These are phyloP conservation scores for Heterobasidion parviporum DNA, from an alignment of 1,284 basidiomycete genomes.

Conservation along the genomic window DNA sequence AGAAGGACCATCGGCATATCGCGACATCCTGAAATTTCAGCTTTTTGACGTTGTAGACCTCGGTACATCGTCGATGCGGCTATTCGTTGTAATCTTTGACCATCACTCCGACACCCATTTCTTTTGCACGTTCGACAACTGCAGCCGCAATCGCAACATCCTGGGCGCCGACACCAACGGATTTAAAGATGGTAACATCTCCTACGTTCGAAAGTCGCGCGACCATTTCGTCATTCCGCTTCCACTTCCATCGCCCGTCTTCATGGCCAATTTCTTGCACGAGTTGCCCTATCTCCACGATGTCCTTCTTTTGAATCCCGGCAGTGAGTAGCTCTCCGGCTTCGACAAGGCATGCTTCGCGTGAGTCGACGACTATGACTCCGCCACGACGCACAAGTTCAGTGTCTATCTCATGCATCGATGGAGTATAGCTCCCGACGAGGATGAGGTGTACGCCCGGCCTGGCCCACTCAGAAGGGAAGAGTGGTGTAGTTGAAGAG, in stretches of 20 bases:
- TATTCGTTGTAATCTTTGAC: slow-evolving; percentile 29
- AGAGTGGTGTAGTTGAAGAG: slow-evolving; percentile 62
- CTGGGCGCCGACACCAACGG: slow-evolving; percentile 70
- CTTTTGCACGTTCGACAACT: slow-evolving; percentile 32
- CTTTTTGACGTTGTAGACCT: neutral
- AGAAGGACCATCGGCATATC: too few relatives aligned
- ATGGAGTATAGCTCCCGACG: slow-evolving; percentile 77
- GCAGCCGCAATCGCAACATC: slow-evolving; percentile 60
- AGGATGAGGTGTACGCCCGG: slow-evolving; percentile 66
- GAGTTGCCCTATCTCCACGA: slow-evolving; percentile 60
- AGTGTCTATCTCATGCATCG: slow-evolving; percentile 70
- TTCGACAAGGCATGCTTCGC: slow-evolving; percentile 58
- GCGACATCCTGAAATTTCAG: too few relatives aligned
- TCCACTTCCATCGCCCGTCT: slow-evolving; percentile 17
- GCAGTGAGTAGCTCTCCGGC: slow-evolving; percentile 72
- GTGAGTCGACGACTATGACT: slow-evolving; percentile 64
- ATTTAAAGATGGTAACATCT: slow-evolving; percentile 70
- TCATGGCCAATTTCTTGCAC: slow-evolving; percentile 21
- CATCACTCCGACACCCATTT: slow-evolving; percentile 27
- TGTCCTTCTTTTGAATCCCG: slow-evolving; percentile 23
- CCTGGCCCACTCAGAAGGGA: slow-evolving; percentile 53
- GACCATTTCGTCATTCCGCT: slow-evolving; percentile 20
- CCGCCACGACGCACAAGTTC: slow-evolving; percentile 46
- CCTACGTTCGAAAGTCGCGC: slow-evolving; percentile 20
- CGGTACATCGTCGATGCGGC: neutral